phyloP scores from a whole-genome alignment of 495 filamentous ascomycete genomes.

The Aspergillus indologenus region DNA sequence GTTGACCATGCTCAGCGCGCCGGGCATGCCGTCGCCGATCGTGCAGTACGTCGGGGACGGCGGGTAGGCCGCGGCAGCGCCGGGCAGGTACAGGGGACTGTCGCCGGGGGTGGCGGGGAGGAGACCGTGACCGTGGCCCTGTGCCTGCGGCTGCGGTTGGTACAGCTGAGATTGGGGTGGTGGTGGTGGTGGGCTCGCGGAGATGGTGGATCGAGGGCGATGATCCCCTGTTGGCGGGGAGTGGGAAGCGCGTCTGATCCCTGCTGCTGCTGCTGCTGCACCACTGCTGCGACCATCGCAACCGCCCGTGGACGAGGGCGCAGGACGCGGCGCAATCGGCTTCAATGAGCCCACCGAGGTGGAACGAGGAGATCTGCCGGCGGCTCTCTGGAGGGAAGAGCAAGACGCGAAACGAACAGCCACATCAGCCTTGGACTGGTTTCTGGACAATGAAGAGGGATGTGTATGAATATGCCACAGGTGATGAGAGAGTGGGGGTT shows the following conservation, averaged over 20 bases:
- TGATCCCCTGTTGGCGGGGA: not conserved
- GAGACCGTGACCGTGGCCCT: not conserved
- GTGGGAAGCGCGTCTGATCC: not conserved
- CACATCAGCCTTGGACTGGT: constrained; percentile 33
- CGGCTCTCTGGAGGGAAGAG: constrained; percentile 31
- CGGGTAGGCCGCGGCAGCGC: constrained; percentile 7
- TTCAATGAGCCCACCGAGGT: constrained; percentile 22
- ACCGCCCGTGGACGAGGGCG: constrained; percentile 6
- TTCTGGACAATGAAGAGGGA: constrained; percentile 16
- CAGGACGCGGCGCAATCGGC: constrained; percentile 39
- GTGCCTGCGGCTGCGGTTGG: not conserved
- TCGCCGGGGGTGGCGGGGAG: not conserved
- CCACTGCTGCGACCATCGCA: not conserved
- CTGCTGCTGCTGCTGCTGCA: no score
- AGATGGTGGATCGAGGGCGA: not conserved
- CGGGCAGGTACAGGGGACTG: constrained; percentile 2
- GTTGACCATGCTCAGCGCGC: constrained; percentile 16
- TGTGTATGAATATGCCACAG: not conserved
- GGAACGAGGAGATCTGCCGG: constrained; percentile 32
- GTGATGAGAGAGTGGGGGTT: constrained; percentile 23
- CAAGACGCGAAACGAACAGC: constrained; percentile 21
- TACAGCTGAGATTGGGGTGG: not conserved
- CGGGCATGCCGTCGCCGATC: constrained; percentile 15
- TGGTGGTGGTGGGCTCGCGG: not conserved
- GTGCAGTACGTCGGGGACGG: constrained; percentile 11